Percentiles rank a stretch among this genome's conserved stretches.
Conservation (phyloP, 2,329 filamentous ascomycete genomes). For the Aspergillus ibericus region DNA sequence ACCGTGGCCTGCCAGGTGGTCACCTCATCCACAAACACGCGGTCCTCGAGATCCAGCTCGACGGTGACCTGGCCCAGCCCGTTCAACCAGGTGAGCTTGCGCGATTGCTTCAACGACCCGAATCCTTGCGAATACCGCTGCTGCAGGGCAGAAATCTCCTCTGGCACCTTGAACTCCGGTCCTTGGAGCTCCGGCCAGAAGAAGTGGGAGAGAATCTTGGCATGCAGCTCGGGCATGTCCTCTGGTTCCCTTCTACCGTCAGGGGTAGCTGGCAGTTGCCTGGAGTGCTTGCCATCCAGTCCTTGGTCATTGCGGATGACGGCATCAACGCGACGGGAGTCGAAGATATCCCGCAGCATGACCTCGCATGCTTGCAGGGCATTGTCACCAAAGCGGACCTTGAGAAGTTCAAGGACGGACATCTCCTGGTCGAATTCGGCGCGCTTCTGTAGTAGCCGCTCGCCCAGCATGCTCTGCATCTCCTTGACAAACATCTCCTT, state of each 20-base stretch:
- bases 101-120: constrained; percentile 74
- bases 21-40: constrained; percentile 67
- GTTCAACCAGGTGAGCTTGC: constrained; percentile 86
- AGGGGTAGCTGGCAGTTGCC: constrained; percentile 20
- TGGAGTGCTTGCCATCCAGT: constrained; percentile 30
- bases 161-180: constrained; percentile 49
- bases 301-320: constrained; percentile 59
- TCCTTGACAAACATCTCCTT: constrained; percentile 94
- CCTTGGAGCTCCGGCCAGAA: constrained; percentile 84
- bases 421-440: constrained; percentile 75
- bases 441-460: constrained; percentile 68
- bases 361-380: constrained; percentile 92
- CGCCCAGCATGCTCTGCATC: constrained; percentile 84
- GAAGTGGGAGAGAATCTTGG: constrained; percentile 84
- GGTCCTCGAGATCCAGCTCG: constrained; percentile 79
- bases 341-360: constrained; percentile 91
- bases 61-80: constrained; percentile 77
- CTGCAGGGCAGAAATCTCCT: constrained; percentile 58
- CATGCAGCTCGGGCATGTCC: constrained; percentile 58
- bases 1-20: constrained; percentile 86
- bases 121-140: constrained; percentile 72
- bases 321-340: constrained; percentile 73
- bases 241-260: constrained; percentile 20
- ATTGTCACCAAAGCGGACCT: constrained; percentile 81
- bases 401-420: constrained; percentile 80